These are phyloP conservation scores for Mycena latifolia DNA, from an alignment of 768 basidiomycete species.

Conservation along the genomic window DNA sequence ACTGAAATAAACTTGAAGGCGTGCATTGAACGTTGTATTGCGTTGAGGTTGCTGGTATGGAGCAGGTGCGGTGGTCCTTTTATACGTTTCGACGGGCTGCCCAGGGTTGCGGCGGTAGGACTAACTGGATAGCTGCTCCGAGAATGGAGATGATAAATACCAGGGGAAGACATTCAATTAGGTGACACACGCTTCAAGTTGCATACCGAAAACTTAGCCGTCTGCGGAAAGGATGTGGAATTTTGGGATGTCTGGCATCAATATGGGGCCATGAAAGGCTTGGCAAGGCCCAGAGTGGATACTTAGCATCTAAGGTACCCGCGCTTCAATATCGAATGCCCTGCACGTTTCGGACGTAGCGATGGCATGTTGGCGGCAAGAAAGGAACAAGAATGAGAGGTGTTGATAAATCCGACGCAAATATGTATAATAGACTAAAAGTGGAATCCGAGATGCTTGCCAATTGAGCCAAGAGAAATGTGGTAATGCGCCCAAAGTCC, in stretches of 20 bases:
- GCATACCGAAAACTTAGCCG: too few species aligned
- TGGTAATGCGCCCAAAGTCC: not conserved
- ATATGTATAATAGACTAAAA: not conserved
- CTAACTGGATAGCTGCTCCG: too few species aligned
- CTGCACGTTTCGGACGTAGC: not conserved
- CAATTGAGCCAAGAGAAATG: not conserved
- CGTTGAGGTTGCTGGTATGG: not conserved
- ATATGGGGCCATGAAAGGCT: too few species aligned
- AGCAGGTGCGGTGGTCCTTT: not conserved
- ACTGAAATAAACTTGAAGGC: slow-evolving; percentile 12
- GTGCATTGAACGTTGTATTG: slow-evolving; percentile 18
- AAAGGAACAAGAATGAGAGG: not conserved
- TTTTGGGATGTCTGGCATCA: too few species aligned
- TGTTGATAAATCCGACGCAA: not conserved
- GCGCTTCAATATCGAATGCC: not conserved
- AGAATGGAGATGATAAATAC: not conserved
- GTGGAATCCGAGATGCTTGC: not conserved
- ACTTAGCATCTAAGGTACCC: too few species aligned
- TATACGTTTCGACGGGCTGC: not conserved
- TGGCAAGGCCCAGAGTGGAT: not conserved
- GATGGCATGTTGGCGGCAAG: too few species aligned
- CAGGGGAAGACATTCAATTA: too few species aligned
- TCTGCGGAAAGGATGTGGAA: too few species aligned
- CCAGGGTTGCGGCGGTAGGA: not conserved
- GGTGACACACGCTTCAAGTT: too few species aligned